Percentiles rank a stretch among this genome's conserved stretches.
phyloP scores from a whole-genome alignment of 108 stramenopile genomes.

The Cyclotella baltica region DNA sequence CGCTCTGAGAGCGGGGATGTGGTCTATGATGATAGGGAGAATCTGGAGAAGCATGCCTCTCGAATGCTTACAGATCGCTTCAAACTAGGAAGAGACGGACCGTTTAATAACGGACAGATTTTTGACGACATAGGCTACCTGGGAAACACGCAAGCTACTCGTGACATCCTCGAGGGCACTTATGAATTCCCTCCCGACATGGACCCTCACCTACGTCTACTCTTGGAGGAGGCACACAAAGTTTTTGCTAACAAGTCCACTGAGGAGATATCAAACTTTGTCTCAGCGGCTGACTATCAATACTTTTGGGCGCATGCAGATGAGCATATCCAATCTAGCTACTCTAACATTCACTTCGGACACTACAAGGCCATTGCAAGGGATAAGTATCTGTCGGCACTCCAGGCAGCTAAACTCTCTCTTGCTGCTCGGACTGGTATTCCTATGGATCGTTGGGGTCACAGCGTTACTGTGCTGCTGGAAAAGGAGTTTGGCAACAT shows the following conservation, averaged over 20 bases:
- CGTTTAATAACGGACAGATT: neutral
- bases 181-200: slow-evolving; percentile 12
- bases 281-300: slow-evolving; percentile 2
- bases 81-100: neutral
- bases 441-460: neutral
- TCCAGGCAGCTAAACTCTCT: slow-evolving; percentile 28
- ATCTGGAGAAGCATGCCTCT: neutral
- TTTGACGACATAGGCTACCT: slow-evolving; percentile 4
- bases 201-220: neutral
- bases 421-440: slow-evolving; percentile 13
- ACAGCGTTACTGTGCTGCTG: slow-evolving; percentile 4
- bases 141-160: neutral
- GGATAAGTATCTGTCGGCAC: slow-evolving; percentile 1
- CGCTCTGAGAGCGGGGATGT: neutral
- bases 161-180: neutral
- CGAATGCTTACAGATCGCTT: neutral
- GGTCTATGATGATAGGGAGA: neutral
- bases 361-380: slow-evolving; percentile 17
- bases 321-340: neutral
- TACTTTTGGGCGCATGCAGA: slow-evolving; percentile 1
- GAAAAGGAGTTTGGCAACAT: slow-evolving; percentile 26
- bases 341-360: neutral
- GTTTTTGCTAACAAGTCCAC: neutral
- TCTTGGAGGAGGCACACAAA: neutral
- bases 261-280: slow-evolving; percentile 13